Conservation (phyloP, 176 grass and related monocot genomes). For the Cenchrus purpureus region DNA sequence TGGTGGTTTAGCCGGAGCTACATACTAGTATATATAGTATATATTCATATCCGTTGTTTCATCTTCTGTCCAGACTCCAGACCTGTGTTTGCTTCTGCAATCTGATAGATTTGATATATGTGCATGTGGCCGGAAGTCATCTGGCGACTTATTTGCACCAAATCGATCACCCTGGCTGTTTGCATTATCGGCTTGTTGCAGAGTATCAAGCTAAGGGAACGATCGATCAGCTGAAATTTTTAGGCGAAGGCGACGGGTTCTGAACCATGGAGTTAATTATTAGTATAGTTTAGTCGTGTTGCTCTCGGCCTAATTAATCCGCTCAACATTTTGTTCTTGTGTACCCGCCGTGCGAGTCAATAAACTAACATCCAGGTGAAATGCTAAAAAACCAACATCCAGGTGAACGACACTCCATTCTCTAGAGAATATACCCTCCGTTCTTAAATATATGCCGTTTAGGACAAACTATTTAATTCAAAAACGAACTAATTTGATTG, state of each 20-base stretch:
- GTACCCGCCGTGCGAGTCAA: too few species aligned
- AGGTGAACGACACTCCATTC: too few species aligned
- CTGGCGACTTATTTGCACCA: background rate
- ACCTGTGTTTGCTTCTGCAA: background rate
- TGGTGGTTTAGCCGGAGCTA: background rate
- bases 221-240: background rate
- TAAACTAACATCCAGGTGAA: too few species aligned
- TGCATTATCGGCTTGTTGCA: background rate
- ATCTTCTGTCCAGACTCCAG: constrained; percentile 18
- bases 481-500: too few species aligned
- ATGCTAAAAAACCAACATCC: too few species aligned
- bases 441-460: too few species aligned
- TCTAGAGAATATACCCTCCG: too few species aligned
- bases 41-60: background rate
- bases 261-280: too few species aligned
- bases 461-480: too few species aligned
- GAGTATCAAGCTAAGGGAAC: background rate
- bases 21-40: background rate
- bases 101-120: background rate
- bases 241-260: background rate
- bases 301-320: too few species aligned
- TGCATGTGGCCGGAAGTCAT: background rate
- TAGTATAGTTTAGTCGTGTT: too few species aligned
- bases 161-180: background rate
- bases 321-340: too few species aligned